A percentile compares a stretch with the other conserved stretches of the same genome.
Evolutionary conservation across 768 basidiomycete species (phyloP).

Genomic region (Omphalotus guepiniiformis): DNA sequence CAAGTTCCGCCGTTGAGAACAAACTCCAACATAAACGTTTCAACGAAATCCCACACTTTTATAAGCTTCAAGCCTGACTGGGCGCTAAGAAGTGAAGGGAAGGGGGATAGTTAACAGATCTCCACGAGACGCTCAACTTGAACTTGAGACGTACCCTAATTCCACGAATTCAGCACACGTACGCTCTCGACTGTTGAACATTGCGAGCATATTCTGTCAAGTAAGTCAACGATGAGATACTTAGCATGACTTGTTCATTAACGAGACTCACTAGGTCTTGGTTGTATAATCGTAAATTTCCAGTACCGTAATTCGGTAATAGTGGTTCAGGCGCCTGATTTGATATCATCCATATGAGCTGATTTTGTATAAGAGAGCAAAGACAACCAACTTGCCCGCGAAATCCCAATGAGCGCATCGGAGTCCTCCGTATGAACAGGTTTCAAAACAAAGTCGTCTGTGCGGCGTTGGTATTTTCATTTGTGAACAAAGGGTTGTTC

Average conservation of each 20-base stretch:
- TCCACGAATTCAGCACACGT: slow-evolving; percentile 23
- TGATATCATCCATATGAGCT: neutral
- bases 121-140: too few species aligned
- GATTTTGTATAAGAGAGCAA: neutral
- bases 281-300: slow-evolving; percentile 23
- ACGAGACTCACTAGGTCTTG: slow-evolving; percentile 24
- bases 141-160: slow-evolving; percentile 20
- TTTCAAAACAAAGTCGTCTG: slow-evolving; percentile 1
- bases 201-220: slow-evolving; percentile 28
- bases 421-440: neutral
- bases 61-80: neutral
- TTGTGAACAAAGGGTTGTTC: neutral
- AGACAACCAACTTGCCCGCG: neutral
- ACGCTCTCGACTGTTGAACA: slow-evolving; percentile 29
- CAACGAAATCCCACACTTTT: neutral
- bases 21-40: neutral
- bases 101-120: neutral
- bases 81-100: neutral
- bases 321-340: slow-evolving; percentile 29
- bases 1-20: too few species aligned
- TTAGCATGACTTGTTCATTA: too few species aligned
- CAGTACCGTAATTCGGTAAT: slow-evolving; percentile 28
- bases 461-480: neutral
- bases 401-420: neutral
- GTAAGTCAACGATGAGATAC: too few species aligned